phyloP scores from a whole-genome alignment of 2,329 filamentous ascomycete species.

The Fusarium coffeatum region DNA sequence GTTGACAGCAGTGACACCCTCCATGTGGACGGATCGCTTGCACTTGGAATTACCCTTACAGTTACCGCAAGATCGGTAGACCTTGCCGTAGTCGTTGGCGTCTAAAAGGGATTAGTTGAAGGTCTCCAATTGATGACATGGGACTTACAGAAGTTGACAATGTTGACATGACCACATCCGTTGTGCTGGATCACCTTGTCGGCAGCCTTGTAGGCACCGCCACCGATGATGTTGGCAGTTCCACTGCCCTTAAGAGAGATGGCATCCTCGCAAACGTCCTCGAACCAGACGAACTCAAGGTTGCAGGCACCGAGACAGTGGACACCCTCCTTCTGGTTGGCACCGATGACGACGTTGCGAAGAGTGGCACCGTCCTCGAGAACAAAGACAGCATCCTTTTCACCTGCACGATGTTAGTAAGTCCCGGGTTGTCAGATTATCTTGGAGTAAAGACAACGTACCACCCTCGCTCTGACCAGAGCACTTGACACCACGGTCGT shows the following conservation, averaged over 20 bases:
- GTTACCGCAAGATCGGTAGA: conserved; percentile 45
- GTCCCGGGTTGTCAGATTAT: background rate
- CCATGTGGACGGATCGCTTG: conserved; percentile 58
- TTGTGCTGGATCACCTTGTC: conserved; percentile 63
- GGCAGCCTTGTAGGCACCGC: conserved; percentile 57
- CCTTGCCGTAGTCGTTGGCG: conserved; percentile 61
- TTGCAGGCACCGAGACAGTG: conserved; percentile 58
- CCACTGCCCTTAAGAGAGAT: conserved; percentile 42
- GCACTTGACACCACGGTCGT: conserved; percentile 57
- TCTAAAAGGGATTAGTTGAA: conserved; percentile 20
- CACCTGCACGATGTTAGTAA: background rate
- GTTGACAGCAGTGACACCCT: conserved; percentile 53
- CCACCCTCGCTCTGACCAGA: conserved; percentile 56
- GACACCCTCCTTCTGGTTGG: conserved; percentile 58
- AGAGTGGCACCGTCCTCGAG: conserved; percentile 57
- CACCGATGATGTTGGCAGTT: conserved; percentile 55
- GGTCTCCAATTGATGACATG: accelerated
- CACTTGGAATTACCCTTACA: conserved; percentile 48
- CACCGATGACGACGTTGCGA: conserved; percentile 59
- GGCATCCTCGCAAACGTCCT: conserved; percentile 57
- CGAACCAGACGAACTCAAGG: conserved; percentile 61
- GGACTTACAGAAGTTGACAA: conserved; percentile 46
- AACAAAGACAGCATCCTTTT: conserved; percentile 55
- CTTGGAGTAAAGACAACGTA: conserved; percentile 32
- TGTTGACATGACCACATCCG: conserved; percentile 57